Percentiles rank a stretch among this genome's conserved stretches.
Conservation (phyloP, 331 rosid species). For the Telfairia occidentalis region DNA sequence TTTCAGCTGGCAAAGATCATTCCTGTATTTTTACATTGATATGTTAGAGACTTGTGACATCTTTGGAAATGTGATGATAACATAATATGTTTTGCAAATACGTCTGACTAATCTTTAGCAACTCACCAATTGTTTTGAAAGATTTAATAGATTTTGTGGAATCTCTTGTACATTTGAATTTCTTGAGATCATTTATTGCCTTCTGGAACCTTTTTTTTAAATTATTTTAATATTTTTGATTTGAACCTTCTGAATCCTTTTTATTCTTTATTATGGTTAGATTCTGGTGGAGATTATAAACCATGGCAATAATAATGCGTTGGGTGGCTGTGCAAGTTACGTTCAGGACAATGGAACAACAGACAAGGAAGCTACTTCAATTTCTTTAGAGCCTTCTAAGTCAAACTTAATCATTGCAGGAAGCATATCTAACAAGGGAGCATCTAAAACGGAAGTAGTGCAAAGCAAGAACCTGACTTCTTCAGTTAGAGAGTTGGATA, state of each 20-base stretch:
- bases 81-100: not conserved
- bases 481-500: slow-evolving; percentile 56
- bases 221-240: slow-evolving; percentile 9
- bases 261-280: slow-evolving; percentile 38
- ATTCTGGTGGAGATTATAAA: slow-evolving; percentile 83
- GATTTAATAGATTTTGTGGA: not conserved
- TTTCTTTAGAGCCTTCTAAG: slow-evolving; percentile 68
- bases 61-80: not conserved
- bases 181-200: not conserved
- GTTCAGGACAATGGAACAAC: slow-evolving; percentile 69
- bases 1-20: not conserved
- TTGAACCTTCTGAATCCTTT: slow-evolving; percentile 30
- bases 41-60: not conserved
- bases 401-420: slow-evolving; percentile 73
- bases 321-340: slow-evolving; percentile 32
- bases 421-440: slow-evolving; percentile 70
- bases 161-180: not conserved
- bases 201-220: slow-evolving; percentile 14
- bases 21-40: not conserved
- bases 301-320: slow-evolving; percentile 39
- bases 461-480: slow-evolving; percentile 47
- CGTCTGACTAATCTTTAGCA: not conserved
- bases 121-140: not conserved
- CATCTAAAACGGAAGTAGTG: slow-evolving; percentile 43
- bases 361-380: slow-evolving; percentile 61